Evolutionary conservation across 306 rosid genomes (phyloP), one percentile per base, ranked within the genome.

Genomic region (Vicia villosa): DNA sequence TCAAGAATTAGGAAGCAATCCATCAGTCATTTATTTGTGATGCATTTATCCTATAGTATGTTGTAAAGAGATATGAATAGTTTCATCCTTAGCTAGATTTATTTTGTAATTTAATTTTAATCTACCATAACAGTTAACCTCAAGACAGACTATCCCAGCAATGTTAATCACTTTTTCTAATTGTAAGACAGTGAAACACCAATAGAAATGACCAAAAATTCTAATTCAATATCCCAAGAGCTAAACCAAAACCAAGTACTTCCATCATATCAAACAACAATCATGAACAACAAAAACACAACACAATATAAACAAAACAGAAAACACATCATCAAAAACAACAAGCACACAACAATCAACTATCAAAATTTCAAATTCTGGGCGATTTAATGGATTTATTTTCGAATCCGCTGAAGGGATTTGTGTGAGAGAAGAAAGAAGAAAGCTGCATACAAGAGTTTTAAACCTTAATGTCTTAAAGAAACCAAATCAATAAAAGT

Each of bases 381-480:
- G n/a, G n/a, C n/a, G n/a, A n/a, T n/a, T n/a, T n/a, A n/a, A n/a
- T n/a, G n/a, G n/a, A n/a, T n/a, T n/a, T n/a, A n/a, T n/a, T n/a
- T n/a, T n/a, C n/a, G n/a, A n/a, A n/a, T n/a, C n/a, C n/a, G n/a
- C n/a, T n/a, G n/a, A n/a, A n/a, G n/a, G n/a, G n/a, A n/a, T n/a
- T n/a, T n/a, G n/a, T n/a, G n/a, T n/a, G n/a, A n/a, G n/a, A n/a
- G n/a, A n/a, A n/a, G n/a, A n/a, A n/a, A n/a, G n/a, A n/a, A n/a
- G n/a, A n/a, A n/a, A n/a, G n/a, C n/a, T n/a, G n/a, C n/a, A n/a
- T n/a, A n/a, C 10, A 20, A 49, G 22, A 51, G 40, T 34, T 61
- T 69, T 68, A 50, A 46, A 17, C 9, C 50, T 52, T 66, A 62
- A 50, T 65, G 65, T 63, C 60, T 60, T 52, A 63, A 52, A 65